phyloP scores from a whole-genome alignment of 345 rosid species.

The Ricinus communis region DNA sequence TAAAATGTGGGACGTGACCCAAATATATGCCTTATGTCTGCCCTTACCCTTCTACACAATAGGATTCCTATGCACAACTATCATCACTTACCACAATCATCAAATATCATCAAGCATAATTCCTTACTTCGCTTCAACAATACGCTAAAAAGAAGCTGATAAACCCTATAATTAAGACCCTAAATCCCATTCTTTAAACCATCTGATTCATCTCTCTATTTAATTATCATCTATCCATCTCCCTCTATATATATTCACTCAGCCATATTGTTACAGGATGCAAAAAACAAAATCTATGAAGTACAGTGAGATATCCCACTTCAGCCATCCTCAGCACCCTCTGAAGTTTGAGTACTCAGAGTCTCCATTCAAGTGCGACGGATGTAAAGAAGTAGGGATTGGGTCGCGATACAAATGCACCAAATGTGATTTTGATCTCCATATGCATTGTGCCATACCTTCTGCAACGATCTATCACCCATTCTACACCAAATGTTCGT shows the following conservation, averaged over 20 bases:
- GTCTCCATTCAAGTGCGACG: slow-evolving; percentile 86
- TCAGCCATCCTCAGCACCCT: slow-evolving; percentile 73
- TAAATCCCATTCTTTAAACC: slow-evolving; percentile 1
- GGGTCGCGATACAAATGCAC: slow-evolving; percentile 78
- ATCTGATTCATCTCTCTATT: not conserved
- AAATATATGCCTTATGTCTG: slow-evolving; percentile 42
- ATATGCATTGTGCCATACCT: slow-evolving; percentile 73
- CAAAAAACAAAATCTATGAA: slow-evolving; percentile 43
- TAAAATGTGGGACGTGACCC: slow-evolving; percentile 28
- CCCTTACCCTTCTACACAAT: slow-evolving; percentile 21
- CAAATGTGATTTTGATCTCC: slow-evolving; percentile 74
- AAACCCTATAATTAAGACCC: slow-evolving; percentile 2
- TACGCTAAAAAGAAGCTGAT: slow-evolving; percentile 29
- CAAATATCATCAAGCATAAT: slow-evolving; percentile 44
- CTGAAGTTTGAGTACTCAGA: slow-evolving; percentile 62
- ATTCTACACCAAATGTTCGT: slow-evolving; percentile 85
- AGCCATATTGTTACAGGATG: not conserved
- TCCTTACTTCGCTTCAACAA: slow-evolving; percentile 43
- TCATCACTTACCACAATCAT: slow-evolving; percentile 37
- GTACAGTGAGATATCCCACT: slow-evolving; percentile 68
- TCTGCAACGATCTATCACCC: slow-evolving; percentile 53
- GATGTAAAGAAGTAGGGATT: slow-evolving; percentile 89
- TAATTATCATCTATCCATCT: not conserved
- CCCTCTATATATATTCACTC: slow-evolving; percentile 9
- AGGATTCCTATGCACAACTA: slow-evolving; percentile 28